Conservation (phyloP, 768 basidiomycete genomes). For the Leucocoprinus sp. region DNA sequence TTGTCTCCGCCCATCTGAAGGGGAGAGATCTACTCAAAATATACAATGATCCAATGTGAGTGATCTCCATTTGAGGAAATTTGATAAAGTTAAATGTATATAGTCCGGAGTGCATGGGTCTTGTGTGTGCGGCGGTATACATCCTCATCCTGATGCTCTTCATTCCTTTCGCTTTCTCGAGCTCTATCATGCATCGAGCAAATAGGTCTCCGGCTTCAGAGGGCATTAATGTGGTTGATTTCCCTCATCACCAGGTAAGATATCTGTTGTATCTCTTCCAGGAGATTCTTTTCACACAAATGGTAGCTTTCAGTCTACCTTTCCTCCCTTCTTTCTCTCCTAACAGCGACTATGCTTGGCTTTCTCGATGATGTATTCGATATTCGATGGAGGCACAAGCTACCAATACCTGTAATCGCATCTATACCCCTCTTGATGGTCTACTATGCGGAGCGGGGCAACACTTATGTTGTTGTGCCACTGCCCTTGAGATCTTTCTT, state of each 20-base stretch:
- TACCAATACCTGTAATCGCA: conserved; percentile 94
- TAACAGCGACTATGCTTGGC: conserved; percentile 90
- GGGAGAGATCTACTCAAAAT: conserved; percentile 86
- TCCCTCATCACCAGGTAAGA: conserved; percentile 71
- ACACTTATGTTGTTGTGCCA: conserved; percentile 91
- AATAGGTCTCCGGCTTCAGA: conserved; percentile 38
- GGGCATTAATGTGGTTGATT: conserved; percentile 58
- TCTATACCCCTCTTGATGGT: conserved; percentile 93
- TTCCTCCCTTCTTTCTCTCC: conserved; percentile 83
- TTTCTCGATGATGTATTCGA: conserved; percentile 98
- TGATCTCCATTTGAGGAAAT: conserved; percentile 3
- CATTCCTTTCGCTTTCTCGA: conserved; percentile 91
- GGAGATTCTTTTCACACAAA: background rate
- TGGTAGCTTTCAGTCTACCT: conserved; percentile 82
- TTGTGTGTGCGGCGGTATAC: conserved; percentile 86
- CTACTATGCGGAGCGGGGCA: conserved; percentile 90
- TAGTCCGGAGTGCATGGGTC: conserved; percentile 91
- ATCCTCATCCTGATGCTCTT: conserved; percentile 83
- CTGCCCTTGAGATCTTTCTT: conserved; percentile 67
- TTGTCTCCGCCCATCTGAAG: conserved; percentile 73
- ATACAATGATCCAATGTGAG: conserved; percentile 65
- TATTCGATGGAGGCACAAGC: conserved; percentile 96
- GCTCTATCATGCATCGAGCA: conserved; percentile 45
- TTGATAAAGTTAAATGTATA: background rate
- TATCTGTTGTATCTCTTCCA: background rate